Conservation (phyloP, 192 early-diverging fungal species). For the Mortierella claussenii region DNA sequence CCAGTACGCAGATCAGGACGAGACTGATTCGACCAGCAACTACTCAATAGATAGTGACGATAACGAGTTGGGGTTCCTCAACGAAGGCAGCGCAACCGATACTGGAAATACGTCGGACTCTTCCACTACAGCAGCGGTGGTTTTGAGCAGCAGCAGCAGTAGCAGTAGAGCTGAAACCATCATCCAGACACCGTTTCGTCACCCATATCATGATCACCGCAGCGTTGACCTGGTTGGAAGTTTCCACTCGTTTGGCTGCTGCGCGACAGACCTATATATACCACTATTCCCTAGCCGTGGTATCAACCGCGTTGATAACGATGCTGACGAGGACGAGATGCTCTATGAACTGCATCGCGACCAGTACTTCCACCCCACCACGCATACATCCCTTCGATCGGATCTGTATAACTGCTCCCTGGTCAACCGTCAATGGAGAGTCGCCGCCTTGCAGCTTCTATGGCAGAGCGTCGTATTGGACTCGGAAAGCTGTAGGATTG, state of each 20-base stretch:
- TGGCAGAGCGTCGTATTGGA: conserved; percentile 36
- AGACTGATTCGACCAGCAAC: too few relatives aligned
- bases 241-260: background rate
- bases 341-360: conserved; percentile 21
- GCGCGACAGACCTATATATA: background rate
- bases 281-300: conserved; percentile 2
- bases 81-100: background rate
- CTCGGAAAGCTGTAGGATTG: conserved; percentile 24
- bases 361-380: conserved; percentile 39
- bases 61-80: too few relatives aligned
- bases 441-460: conserved; percentile 27
- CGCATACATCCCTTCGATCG: conserved; percentile 17
- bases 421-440: conserved; percentile 31
- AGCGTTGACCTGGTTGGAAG: too few relatives aligned
- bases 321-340: conserved; percentile 9
- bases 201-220: too few relatives aligned
- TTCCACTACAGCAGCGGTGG: background rate
- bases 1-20: too few relatives aligned
- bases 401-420: conserved; percentile 35
- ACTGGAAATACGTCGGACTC: background rate
- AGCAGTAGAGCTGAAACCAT: background rate
- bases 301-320: conserved; percentile 27
- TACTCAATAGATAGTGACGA: too few relatives aligned
- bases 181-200: background rate
- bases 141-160: background rate